Evolutionary conservation across 768 basidiomycete species (phyloP).

Genomic region (Naganishia vaughanmartiniae): DNA sequence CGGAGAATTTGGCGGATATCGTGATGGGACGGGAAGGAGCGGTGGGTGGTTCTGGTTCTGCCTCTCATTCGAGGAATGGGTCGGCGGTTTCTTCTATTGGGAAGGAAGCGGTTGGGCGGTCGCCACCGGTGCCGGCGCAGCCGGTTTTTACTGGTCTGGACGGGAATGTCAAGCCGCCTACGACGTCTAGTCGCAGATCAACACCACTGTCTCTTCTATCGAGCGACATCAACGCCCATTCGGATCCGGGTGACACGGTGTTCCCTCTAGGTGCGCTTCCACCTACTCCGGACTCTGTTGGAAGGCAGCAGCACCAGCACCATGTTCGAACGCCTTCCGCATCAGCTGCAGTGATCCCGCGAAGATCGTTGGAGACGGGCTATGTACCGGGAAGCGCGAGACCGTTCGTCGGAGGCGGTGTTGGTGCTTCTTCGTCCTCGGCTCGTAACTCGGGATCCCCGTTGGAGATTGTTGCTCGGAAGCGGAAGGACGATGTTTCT

Average conservation of each 20-base stretch:
- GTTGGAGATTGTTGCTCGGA: too few relatives aligned
- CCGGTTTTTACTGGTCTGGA: not conserved
- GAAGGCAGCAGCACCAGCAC: not conserved
- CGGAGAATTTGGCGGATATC: conserved; percentile 9
- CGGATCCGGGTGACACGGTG: not conserved
- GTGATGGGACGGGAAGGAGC: not conserved
- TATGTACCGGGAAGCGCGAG: conserved; percentile 10
- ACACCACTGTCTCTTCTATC: too few relatives aligned
- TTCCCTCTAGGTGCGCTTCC: not conserved
- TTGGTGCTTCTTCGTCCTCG: not conserved
- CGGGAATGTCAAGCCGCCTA: too few relatives aligned
- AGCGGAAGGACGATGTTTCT: too few relatives aligned
- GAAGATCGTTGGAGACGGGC: not conserved
- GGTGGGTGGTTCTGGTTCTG: not conserved
- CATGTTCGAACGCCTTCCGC: conserved; percentile 16
- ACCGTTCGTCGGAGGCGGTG: not conserved
- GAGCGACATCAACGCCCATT: not conserved
- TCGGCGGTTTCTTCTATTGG: too few relatives aligned
- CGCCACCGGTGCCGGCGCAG: not conserved
- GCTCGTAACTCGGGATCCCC: too few relatives aligned
- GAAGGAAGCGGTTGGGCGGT: too few relatives aligned
- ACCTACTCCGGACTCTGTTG: not conserved
- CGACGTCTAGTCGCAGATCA: too few relatives aligned
- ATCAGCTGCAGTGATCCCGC: conserved; percentile 2
- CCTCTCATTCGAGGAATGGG: not conserved